phyloP scores from a whole-genome alignment of 2,329 filamentous ascomycete genomes.

The Fusarium sp. region DNA sequence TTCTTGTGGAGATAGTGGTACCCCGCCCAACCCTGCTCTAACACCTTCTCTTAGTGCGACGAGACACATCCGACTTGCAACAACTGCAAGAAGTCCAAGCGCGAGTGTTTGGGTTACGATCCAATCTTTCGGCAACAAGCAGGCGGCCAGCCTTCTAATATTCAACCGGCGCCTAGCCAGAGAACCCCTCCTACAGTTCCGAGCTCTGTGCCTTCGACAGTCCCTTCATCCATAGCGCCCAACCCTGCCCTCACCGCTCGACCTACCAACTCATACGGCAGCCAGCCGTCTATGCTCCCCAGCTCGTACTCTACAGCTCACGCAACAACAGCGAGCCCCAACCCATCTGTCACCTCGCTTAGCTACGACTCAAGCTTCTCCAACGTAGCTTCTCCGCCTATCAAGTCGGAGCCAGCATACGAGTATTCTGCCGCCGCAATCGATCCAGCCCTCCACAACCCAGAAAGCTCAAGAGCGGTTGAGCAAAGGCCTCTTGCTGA shows the following conservation, averaged over 20 bases:
- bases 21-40: constrained; percentile 41
- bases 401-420: constrained; percentile 57
- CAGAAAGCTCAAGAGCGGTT: constrained; percentile 42
- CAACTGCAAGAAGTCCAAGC: constrained; percentile 89
- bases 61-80: constrained; percentile 93
- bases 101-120: constrained; percentile 87
- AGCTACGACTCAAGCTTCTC: constrained; percentile 51
- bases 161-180: constrained; percentile 49
- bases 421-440: constrained; percentile 70
- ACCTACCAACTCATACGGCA: constrained; percentile 57
- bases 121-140: constrained; percentile 84
- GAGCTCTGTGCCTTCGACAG: constrained; percentile 41
- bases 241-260: constrained; percentile 43
- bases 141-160: constrained; percentile 76
- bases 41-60: constrained; percentile 74
- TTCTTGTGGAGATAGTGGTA: constrained; percentile 37
- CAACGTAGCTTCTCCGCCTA: constrained; percentile 46
- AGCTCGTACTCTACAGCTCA: constrained; percentile 56
- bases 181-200: constrained; percentile 51
- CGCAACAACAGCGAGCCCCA: constrained; percentile 49
- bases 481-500: constrained; percentile 48
- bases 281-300: constrained; percentile 58
- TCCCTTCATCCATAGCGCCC: constrained; percentile 44
- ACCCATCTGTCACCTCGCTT: constrained; percentile 45
- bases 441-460: constrained; percentile 71